A percentile compares a stretch with the other conserved stretches of the same genome.
phyloP scores from a whole-genome alignment of 345 rosid genomes.

The Gossypium ekmanianum region DNA sequence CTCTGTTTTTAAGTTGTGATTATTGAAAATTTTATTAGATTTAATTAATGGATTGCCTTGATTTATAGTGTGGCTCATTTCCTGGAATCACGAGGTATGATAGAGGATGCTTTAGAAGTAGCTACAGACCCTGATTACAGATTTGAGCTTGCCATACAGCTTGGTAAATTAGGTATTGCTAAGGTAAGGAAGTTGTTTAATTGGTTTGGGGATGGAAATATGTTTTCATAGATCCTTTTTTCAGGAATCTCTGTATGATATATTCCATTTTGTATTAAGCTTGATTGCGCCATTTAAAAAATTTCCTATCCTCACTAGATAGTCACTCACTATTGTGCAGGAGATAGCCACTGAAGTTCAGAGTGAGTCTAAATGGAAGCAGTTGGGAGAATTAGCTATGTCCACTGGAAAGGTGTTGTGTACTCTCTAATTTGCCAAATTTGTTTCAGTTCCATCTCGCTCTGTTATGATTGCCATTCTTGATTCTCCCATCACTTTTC shows the following conservation, averaged over 20 bases:
- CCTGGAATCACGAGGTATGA: slow-evolving; percentile 97
- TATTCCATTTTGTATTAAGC: background rate
- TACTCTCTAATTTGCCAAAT: slow-evolving; percentile 12
- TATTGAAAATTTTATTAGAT: slow-evolving; percentile 8
- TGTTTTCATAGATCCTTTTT: background rate
- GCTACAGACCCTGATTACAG: slow-evolving; percentile 96
- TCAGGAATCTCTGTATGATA: background rate
- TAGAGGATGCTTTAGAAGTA: slow-evolving; percentile 91
- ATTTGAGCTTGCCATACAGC: slow-evolving; percentile 93
- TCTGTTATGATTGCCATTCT: background rate
- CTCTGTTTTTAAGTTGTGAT: background rate
- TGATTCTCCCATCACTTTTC: background rate
- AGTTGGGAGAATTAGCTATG: slow-evolving; percentile 95
- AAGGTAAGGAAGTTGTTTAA: slow-evolving; percentile 44
- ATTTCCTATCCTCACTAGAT: background rate
- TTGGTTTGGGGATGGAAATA: background rate
- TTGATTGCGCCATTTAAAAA: slow-evolving; percentile 6
- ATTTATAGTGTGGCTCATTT: slow-evolving; percentile 85
- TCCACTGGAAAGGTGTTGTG: slow-evolving; percentile 76
- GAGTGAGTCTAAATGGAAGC: slow-evolving; percentile 98
- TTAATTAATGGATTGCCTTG: slow-evolving; percentile 21
- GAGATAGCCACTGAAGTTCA: slow-evolving; percentile 78
- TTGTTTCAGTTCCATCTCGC: background rate
- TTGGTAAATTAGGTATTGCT: slow-evolving; percentile 88
- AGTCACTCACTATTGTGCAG: slow-evolving; percentile 33